These are phyloP conservation scores for Pichia scutulata DNA, from an alignment of 805 yeast species.

Conservation along the genomic window DNA sequence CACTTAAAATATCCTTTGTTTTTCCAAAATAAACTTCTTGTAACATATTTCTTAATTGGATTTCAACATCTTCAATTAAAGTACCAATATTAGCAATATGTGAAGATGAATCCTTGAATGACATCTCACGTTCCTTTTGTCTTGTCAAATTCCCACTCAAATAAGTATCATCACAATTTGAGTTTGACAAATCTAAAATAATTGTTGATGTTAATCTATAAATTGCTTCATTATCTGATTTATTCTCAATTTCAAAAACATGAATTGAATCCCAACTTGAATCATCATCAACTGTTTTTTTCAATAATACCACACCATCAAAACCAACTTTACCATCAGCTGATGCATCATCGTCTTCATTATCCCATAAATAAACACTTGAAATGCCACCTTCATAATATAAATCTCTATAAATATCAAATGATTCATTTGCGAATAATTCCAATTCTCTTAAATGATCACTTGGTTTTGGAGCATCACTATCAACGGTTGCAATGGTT, in stretches of 20 bases:
- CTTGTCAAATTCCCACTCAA: slow-evolving; percentile 82
- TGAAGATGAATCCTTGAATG: slow-evolving; percentile 43
- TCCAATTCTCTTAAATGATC: slow-evolving; percentile 64
- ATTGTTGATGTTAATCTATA: slow-evolving; percentile 85
- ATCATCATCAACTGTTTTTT: slow-evolving; percentile 46
- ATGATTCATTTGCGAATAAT: slow-evolving; percentile 76
- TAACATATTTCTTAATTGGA: slow-evolving; percentile 74
- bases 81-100: slow-evolving; percentile 84
- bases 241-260: slow-evolving; percentile 67
- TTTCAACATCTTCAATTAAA: slow-evolving; percentile 80
- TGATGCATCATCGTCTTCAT: slow-evolving; percentile 45
- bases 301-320: slow-evolving; percentile 86
- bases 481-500: slow-evolving; percentile 27
- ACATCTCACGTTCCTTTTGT: slow-evolving; percentile 56
- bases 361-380: slow-evolving; percentile 88
- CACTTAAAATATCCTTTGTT: slow-evolving; percentile 79
- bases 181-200: slow-evolving; percentile 56
- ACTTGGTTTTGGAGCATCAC: slow-evolving; percentile 74
- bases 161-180: slow-evolving; percentile 28
- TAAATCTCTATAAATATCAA: slow-evolving; percentile 86
- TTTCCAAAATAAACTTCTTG: slow-evolving; percentile 95
- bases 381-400: slow-evolving; percentile 94
- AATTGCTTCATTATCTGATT: slow-evolving; percentile 31
- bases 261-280: slow-evolving; percentile 92
- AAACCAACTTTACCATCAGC: slow-evolving; percentile 50